A percentile compares a stretch with the other conserved stretches of the same genome.
Conservation (phyloP, 2,329 filamentous ascomycete species). For the Aspergillus amoenus region DNA sequence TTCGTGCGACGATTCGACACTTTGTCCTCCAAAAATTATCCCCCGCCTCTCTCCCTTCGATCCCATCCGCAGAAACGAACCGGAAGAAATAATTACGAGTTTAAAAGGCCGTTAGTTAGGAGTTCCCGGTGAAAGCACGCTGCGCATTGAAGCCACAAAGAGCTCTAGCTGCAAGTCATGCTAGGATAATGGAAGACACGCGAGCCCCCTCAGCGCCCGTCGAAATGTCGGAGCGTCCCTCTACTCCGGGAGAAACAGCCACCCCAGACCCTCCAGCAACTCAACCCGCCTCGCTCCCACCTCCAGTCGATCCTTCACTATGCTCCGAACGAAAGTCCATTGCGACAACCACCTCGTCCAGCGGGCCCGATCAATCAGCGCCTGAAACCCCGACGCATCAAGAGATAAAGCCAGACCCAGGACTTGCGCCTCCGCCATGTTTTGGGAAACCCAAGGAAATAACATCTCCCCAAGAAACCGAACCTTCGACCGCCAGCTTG, state of each 20-base stretch:
- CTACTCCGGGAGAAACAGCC: constrained; percentile 30
- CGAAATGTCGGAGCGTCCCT: constrained; percentile 26
- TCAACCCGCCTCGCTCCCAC: constrained; percentile 30
- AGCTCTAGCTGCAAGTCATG: constrained; percentile 30
- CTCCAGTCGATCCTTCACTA: constrained; percentile 22
- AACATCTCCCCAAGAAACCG: constrained; percentile 21
- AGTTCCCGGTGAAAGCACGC: neutral
- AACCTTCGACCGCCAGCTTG: constrained; percentile 25
- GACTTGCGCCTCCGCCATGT: constrained; percentile 6
- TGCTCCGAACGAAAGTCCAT: constrained; percentile 26
- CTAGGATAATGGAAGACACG: constrained; percentile 36
- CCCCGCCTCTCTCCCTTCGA: constrained; percentile 11
- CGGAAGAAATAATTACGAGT: neutral
- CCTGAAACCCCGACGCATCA: constrained; percentile 16
- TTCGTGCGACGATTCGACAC: constrained; percentile 13
- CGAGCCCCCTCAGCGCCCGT: constrained; percentile 28
- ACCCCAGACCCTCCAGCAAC: constrained; percentile 23
- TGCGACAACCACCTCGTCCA: constrained; percentile 26
- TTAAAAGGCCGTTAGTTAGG: neutral
- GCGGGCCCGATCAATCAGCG: constrained; percentile 9
- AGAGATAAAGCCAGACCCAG: constrained; percentile 12
- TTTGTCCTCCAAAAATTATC: constrained; percentile 7
- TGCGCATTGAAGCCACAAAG: constrained; percentile 1
- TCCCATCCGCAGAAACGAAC: constrained; percentile 3
- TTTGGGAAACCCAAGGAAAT: constrained; percentile 16